phyloP scores from a whole-genome alignment of 768 basidiomycete genomes.

The Rhizopogon vesiculosus region DNA sequence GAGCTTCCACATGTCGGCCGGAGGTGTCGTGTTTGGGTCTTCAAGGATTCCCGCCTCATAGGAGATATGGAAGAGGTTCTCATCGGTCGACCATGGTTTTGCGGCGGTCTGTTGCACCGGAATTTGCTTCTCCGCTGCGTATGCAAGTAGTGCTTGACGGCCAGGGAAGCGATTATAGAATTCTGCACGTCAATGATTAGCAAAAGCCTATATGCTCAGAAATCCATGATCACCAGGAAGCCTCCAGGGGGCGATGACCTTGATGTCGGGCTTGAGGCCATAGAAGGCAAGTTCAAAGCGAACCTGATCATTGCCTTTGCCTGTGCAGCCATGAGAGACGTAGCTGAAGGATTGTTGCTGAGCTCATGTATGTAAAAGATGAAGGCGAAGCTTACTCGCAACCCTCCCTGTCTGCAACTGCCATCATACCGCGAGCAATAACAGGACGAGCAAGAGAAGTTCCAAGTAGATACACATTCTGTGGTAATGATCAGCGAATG shows the following conservation, averaged over 20 bases:
- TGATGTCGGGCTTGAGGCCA: slow-evolving; percentile 94
- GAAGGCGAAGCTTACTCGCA: slow-evolving; percentile 73
- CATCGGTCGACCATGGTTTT: slow-evolving; percentile 99
- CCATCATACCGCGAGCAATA: slow-evolving; percentile 99
- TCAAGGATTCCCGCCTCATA: slow-evolving; percentile 99
- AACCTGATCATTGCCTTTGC: slow-evolving; percentile 99
- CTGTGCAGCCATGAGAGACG: slow-evolving; percentile 98
- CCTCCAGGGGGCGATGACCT: slow-evolving; percentile 98
- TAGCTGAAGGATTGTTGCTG: slow-evolving; percentile 44
- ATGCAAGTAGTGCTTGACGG: slow-evolving; percentile 87
- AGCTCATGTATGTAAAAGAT: background rate
- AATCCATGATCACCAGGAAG: slow-evolving; percentile 60
- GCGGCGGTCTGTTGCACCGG: slow-evolving; percentile 93
- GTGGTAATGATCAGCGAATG: background rate
- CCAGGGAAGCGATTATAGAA: slow-evolving; percentile 99
- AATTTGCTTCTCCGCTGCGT: slow-evolving; percentile 82
- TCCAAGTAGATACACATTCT: slow-evolving; percentile 96
- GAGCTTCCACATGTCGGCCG: slow-evolving; percentile 98
- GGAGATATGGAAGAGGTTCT: slow-evolving; percentile 99
- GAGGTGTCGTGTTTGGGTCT: slow-evolving; percentile 92
- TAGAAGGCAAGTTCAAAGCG: slow-evolving; percentile 99
- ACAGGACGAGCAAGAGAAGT: slow-evolving; percentile 98
- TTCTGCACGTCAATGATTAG: slow-evolving; percentile 37
- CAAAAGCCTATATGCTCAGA: background rate
- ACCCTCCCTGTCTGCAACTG: slow-evolving; percentile 80